Conservation (phyloP, 306 rosid genomes). For the Aeschynomene evenia region DNA sequence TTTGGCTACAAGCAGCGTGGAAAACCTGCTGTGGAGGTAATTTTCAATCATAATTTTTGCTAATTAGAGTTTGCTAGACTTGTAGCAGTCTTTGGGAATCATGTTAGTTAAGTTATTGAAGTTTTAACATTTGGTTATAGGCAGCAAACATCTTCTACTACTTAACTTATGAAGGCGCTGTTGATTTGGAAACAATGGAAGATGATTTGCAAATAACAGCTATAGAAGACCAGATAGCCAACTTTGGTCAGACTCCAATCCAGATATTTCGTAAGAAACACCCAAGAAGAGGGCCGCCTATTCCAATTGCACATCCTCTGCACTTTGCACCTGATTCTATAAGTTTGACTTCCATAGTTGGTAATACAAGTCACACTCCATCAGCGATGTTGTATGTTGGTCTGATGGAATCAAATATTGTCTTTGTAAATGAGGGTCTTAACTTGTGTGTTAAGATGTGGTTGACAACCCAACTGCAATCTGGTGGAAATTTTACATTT, state of each 20-base stretch:
- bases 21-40: conserved; percentile 94
- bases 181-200: conserved; percentile 90
- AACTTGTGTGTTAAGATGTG: conserved; percentile 83
- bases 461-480: conserved; percentile 87
- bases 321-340: conserved; percentile 90
- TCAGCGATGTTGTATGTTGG: conserved; percentile 65
- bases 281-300: conserved; percentile 97
- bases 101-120: conserved; percentile 11
- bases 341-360: conserved; percentile 71
- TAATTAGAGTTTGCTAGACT: conserved; percentile 7
- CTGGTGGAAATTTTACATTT: conserved; percentile 95
- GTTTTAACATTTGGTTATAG: conserved; percentile 46
- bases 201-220: conserved; percentile 96
- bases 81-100: not conserved
- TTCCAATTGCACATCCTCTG: conserved; percentile 96
- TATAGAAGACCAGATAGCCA: conserved; percentile 96
- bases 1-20: conserved; percentile 99
- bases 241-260: conserved; percentile 97
- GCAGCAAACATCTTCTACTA: conserved; percentile 92
- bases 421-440: conserved; percentile 82
- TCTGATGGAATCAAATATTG: conserved; percentile 73
- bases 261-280: conserved; percentile 95
- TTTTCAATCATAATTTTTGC: not conserved
- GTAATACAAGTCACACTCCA: conserved; percentile 53
- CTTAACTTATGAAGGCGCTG: conserved; percentile 92